phyloP scores from a whole-genome alignment of 169 alveolate species.

The Cryptosporidium tyzzeri region DNA sequence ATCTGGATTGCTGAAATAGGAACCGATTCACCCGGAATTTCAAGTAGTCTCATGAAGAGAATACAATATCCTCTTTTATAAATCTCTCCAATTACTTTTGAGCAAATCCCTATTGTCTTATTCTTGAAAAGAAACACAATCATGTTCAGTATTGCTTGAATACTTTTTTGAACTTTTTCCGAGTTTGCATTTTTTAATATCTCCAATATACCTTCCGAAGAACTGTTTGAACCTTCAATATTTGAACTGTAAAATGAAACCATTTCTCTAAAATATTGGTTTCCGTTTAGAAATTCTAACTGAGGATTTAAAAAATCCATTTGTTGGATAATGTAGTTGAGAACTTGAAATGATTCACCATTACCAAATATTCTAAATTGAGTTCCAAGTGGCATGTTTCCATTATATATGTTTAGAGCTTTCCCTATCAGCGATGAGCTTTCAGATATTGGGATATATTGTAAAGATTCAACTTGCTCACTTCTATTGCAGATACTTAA shows the following conservation, averaged over 20 bases:
- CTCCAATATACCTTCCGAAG: conserved; percentile 15
- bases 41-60: conserved; percentile 52
- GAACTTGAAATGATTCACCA: conserved; percentile 46
- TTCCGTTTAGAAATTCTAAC: conserved; percentile 49
- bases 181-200: conserved; percentile 63
- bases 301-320: conserved; percentile 57
- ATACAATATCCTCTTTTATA: conserved; percentile 56
- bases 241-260: conserved; percentile 25
- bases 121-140: conserved; percentile 47
- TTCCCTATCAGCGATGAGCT: conserved; percentile 24
- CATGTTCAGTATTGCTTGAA: conserved; percentile 34
- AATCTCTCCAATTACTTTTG: conserved; percentile 48
- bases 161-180: conserved; percentile 48
- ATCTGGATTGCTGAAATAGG: conserved; percentile 67
- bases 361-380: neutral
- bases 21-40: conserved; percentile 56
- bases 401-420: conserved; percentile 28
- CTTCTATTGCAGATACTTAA: conserved; percentile 38
- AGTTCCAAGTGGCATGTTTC: conserved; percentile 22
- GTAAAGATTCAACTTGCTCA: conserved; percentile 46
- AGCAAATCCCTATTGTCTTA: conserved; percentile 31
- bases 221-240: conserved; percentile 28
- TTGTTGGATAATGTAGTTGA: conserved; percentile 56
- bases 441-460: conserved; percentile 24
- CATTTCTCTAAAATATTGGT: conserved; percentile 58